Evolutionary conservation across 129 eudicot genomes (phyloP), one percentile per base, ranked within the genome.

Genomic region (Flaveria bidentis): DNA sequence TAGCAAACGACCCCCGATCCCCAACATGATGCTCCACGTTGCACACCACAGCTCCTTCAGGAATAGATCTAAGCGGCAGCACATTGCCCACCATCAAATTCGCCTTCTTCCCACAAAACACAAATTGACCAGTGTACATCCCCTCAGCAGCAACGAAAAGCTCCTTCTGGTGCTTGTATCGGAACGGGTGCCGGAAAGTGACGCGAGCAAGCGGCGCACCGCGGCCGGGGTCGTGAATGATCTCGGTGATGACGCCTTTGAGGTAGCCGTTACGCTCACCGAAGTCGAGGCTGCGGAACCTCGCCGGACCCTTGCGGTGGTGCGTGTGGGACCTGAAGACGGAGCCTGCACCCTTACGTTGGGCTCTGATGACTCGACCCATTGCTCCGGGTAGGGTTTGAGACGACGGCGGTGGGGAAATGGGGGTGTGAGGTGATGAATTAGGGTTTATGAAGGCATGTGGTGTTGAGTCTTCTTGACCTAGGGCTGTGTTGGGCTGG

Each of bases 1-100:
- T 86, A 56, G 97, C 97, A 23, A 91, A 78, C 8, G 85, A 85
- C 0, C 97, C 95, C 28, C 95, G 90, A 53, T 91, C 97, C 30
- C 95, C 97, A 30, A 91, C 94, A 46, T 91, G 89, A 68, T 91
- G 95, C 62, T 91, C 95, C 0, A 91, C 97, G 76, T 91, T 91
- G 42, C 97, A 91, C 53, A 88, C 92, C 3, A 91, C 97, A 26
- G 91, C 94, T 11, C 97, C 97, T 72, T 91, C 97, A 0, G 95
- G 97, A 15, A 91, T 85, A 53, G 88, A 76, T 69, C 97, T 81
- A 50, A 91, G 76, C 0, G 97, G 97, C 22, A 91, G 52, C 1
- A 91, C 92, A 64, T 91, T 91, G 0, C 92, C 97, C 1, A 91
- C 97, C 79, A 85, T 83, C 1, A 91, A 70, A 52, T 84, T 86